A percentile compares a stretch with the other conserved stretches of the same genome.
phyloP scores from a whole-genome alignment of 768 basidiomycete genomes.

The Auricularia sp. region DNA sequence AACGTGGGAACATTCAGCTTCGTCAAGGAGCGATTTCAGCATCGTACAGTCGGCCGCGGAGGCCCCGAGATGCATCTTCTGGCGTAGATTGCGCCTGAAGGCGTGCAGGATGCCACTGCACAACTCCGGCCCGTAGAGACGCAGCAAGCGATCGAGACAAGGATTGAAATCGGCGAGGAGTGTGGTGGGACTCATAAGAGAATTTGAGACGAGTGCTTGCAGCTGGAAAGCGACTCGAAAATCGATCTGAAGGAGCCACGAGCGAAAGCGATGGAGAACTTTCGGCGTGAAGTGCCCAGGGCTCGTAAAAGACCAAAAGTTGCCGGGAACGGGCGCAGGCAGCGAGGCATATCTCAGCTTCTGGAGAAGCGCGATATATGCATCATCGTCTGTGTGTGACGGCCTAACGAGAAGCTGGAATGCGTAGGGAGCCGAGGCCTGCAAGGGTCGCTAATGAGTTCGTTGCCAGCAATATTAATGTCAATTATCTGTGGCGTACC shows the following conservation, averaged over 20 bases:
- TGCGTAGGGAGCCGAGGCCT: neutral
- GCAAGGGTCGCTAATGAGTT: constrained; percentile 23
- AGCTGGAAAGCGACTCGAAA: constrained; percentile 73
- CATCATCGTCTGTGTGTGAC: too few species aligned
- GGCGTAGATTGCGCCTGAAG: constrained; percentile 14
- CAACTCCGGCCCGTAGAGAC: constrained; percentile 18
- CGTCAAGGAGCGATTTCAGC: neutral
- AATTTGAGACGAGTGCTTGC: constrained; percentile 56
- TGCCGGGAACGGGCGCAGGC: constrained; percentile 22
- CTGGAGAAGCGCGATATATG: constrained; percentile 29
- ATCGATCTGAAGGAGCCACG: constrained; percentile 34
- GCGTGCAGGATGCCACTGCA: constrained; percentile 42
- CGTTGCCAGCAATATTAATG: constrained; percentile 47
- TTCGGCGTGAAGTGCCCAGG: constrained; percentile 39
- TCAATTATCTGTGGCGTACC: constrained; percentile 40
- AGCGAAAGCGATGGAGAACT: constrained; percentile 35
- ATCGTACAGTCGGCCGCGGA: neutral
- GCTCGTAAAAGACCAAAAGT: constrained; percentile 11
- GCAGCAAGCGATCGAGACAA: constrained; percentile 32
- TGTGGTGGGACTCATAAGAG: constrained; percentile 50
- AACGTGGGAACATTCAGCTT: neutral
- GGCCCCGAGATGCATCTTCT: neutral
- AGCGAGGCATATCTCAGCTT: constrained; percentile 54
- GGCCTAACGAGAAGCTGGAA: constrained; percentile 53
- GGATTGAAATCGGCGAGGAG: constrained; percentile 34